Percentiles rank a stretch among this genome's conserved stretches.
Evolutionary conservation across 106 monocot genomes (phyloP).

Genomic region (Posidonia australis): DNA sequence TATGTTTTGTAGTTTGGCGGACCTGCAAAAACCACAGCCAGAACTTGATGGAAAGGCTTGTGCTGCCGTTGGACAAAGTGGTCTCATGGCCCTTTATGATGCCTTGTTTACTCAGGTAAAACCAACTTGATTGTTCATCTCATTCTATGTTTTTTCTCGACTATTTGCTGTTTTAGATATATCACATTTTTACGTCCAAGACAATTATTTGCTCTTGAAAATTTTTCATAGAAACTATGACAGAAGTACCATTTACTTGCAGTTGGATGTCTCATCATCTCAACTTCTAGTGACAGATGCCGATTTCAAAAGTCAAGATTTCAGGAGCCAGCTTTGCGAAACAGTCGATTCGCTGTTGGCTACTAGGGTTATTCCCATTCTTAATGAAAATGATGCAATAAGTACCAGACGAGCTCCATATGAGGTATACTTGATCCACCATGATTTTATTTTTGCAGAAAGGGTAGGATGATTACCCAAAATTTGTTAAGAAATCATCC

Average conservation of each 20-base stretch:
- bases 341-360: conserved; percentile 69
- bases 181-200: not conserved
- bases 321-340: conserved; percentile 65
- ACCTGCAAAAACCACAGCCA: conserved; percentile 75
- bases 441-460: not conserved
- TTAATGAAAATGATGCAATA: conserved; percentile 98
- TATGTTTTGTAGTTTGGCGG: conserved; percentile 65
- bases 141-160: too few species aligned
- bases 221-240: not conserved
- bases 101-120: conserved; percentile 35
- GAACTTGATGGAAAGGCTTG: conserved; percentile 85
- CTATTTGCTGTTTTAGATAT: too few species aligned
- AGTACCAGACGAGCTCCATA: conserved; percentile 92
- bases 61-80: conserved; percentile 91
- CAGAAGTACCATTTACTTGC: conserved; percentile 12
- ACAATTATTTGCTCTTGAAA: not conserved
- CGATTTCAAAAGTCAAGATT: conserved; percentile 71
- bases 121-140: not conserved
- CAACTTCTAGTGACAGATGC: conserved; percentile 92
- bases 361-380: conserved; percentile 69
- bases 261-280: conserved; percentile 85
- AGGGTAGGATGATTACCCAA: too few species aligned
- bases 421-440: conserved; percentile 46
- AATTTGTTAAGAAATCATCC: too few species aligned
- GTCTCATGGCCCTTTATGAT: conserved; percentile 86